A percentile compares a stretch with the other conserved stretches of the same genome.
These are phyloP conservation scores for Amylostereum areolatum DNA, from an alignment of 1,284 basidiomycete genomes.

Conservation along the genomic window DNA sequence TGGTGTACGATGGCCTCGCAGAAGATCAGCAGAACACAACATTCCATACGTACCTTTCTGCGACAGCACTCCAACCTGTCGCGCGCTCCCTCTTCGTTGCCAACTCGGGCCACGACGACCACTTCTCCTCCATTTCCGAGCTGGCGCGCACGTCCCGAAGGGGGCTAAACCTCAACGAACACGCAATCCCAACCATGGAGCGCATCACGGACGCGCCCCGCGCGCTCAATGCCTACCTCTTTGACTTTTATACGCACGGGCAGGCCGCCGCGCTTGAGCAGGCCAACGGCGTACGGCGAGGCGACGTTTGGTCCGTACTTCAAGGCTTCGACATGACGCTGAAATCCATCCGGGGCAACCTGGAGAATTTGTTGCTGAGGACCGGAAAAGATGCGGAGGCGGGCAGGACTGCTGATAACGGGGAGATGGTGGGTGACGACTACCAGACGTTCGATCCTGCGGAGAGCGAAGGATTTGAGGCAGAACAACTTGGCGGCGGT, in stretches of 20 bases:
- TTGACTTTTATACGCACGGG: slow-evolving; percentile 65
- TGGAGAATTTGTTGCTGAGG: slow-evolving; percentile 36
- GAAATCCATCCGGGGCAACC: slow-evolving; percentile 31
- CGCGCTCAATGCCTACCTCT: slow-evolving; percentile 56
- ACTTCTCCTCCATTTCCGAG: slow-evolving; percentile 43
- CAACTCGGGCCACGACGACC: slow-evolving; percentile 56
- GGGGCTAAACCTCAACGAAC: slow-evolving; percentile 49
- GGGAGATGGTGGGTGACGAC: slow-evolving; percentile 28
- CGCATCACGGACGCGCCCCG: slow-evolving; percentile 27
- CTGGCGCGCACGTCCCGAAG: slow-evolving; percentile 43
- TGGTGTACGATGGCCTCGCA: no score
- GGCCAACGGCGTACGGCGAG: slow-evolving; percentile 52
- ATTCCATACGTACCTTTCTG: slow-evolving; percentile 30
- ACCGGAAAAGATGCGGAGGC: slow-evolving; percentile 20
- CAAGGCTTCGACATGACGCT: slow-evolving; percentile 52
- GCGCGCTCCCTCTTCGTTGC: slow-evolving; percentile 56
- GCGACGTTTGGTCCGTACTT: slow-evolving; percentile 59
- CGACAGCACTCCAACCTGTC: slow-evolving; percentile 29
- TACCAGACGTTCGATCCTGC: slow-evolving; percentile 26
- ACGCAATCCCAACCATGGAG: slow-evolving; percentile 52
- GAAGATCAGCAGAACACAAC: no score
- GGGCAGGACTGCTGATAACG: slow-evolving; percentile 17
- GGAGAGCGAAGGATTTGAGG: slow-evolving; percentile 24
- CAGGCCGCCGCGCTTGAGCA: slow-evolving; percentile 39
- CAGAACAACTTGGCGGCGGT: slow-evolving; percentile 10